Conservation (phyloP, 1,284 basidiomycete species). For the Ustanciosporium gigantosporum region DNA sequence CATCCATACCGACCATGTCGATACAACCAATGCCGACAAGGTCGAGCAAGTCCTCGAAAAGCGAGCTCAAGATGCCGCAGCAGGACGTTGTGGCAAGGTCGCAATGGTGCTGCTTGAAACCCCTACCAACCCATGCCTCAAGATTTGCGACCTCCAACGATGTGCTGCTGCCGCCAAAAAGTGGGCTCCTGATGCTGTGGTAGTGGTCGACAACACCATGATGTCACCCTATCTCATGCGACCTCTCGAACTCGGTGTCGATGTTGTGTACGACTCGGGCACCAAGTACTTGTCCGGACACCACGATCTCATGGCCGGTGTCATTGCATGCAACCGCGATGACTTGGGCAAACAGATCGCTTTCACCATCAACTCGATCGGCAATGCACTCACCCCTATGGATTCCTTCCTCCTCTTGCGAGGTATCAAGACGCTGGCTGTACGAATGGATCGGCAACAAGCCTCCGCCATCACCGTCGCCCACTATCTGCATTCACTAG, state of each 20-base stretch:
- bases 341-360: slow-evolving; percentile 85
- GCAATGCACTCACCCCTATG: slow-evolving; percentile 86
- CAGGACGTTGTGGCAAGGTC: slow-evolving; percentile 40
- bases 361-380: slow-evolving; percentile 92
- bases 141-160: slow-evolving; percentile 83
- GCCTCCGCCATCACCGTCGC: slow-evolving; percentile 81
- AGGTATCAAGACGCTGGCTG: slow-evolving; percentile 92
- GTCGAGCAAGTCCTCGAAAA: slow-evolving; percentile 48
- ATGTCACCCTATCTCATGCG: slow-evolving; percentile 98
- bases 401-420: slow-evolving; percentile 87
- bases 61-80: slow-evolving; percentile 41
- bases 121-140: slow-evolving; percentile 95
- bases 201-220: slow-evolving; percentile 87
- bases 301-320: slow-evolving; percentile 92
- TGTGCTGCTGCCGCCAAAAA: slow-evolving; percentile 51
- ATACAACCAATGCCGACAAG: slow-evolving; percentile 76
- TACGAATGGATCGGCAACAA: slow-evolving; percentile 96
- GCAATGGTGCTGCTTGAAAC: slow-evolving; percentile 76
- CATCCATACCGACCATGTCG: slow-evolving; percentile 88
- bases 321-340: slow-evolving; percentile 79
- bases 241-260: slow-evolving; percentile 91
- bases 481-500: slow-evolving; percentile 79
- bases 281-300: slow-evolving; percentile 98
- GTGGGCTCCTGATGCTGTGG: slow-evolving; percentile 55
- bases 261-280: slow-evolving; percentile 95